Conservation (phyloP, 192 early-diverging fungal genomes). For the Coemansia brasiliensis region DNA sequence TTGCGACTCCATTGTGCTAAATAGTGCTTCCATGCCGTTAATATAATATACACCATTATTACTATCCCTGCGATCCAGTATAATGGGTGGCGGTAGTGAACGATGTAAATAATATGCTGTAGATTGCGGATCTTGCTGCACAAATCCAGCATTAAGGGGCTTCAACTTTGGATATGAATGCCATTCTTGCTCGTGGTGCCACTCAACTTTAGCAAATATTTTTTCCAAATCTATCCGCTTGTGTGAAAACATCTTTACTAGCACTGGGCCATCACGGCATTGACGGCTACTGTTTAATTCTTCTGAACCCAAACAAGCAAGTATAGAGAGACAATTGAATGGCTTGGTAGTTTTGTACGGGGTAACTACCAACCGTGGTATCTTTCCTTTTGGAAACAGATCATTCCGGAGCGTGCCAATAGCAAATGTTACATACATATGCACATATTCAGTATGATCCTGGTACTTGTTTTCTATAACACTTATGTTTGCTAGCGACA, state of each 20-base stretch:
- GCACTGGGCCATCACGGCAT: conserved; percentile 6
- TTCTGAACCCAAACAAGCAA: conserved; percentile 17
- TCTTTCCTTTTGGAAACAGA: conserved; percentile 15
- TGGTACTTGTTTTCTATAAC: conserved; percentile 7
- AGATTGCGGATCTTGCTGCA: background rate
- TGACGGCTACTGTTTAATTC: background rate
- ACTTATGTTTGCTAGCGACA: conserved; percentile 14
- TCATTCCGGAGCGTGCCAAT: conserved; percentile 18
- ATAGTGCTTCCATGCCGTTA: conserved; percentile 32
- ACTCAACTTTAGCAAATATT: conserved; percentile 11
- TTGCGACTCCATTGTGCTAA: conserved; percentile 44
- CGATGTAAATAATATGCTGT: background rate
- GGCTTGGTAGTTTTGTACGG: conserved; percentile 24
- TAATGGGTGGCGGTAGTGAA: conserved; percentile 17
- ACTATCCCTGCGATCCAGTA: conserved; percentile 12
- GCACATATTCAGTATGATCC: conserved; percentile 10
- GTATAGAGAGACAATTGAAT: conserved; percentile 37
- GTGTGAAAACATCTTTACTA: conserved; percentile 37
- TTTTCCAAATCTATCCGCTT: conserved; percentile 7
- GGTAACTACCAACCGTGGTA: conserved; percentile 26
- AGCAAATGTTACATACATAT: conserved; percentile 36
- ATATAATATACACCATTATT: conserved; percentile 19
- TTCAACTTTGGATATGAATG: conserved; percentile 25
- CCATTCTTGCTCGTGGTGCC: conserved; percentile 25
- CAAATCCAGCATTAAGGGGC: conserved; percentile 23